Percentiles rank a stretch among this genome's conserved stretches.
phyloP scores from a whole-genome alignment of 495 filamentous ascomycete genomes.

The Venustampulla echinocandica region DNA sequence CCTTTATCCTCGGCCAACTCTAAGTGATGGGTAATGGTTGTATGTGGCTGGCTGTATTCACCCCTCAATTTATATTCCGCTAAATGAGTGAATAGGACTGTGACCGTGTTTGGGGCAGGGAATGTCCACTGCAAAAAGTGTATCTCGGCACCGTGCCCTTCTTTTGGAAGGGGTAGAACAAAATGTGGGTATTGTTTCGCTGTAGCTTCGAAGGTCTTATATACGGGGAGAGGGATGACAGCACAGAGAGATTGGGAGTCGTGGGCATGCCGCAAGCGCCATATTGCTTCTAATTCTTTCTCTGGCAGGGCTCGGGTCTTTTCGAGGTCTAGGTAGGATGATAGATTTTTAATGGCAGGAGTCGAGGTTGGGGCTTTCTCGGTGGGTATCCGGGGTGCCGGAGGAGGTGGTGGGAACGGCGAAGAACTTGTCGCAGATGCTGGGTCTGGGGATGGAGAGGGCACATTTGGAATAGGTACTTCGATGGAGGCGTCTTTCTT shows the following conservation, averaged over 20 bases:
- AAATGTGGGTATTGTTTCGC: conserved; percentile 77
- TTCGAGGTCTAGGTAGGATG: conserved; percentile 70
- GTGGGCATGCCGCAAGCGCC: conserved; percentile 78
- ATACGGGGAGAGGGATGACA: conserved; percentile 63
- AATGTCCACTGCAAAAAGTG: conserved; percentile 77
- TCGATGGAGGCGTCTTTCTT: conserved; percentile 29
- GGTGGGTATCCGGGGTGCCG: conserved; percentile 25
- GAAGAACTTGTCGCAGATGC: conserved; percentile 6
- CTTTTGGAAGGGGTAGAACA: conserved; percentile 79
- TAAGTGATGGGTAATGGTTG: conserved; percentile 81
- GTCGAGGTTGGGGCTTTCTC: conserved; percentile 29
- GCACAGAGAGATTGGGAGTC: conserved; percentile 70
- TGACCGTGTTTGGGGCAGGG: conserved; percentile 54
- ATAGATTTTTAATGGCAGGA: conserved; percentile 68
- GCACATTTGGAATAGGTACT: conserved; percentile 20
- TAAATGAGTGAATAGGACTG: conserved; percentile 85
- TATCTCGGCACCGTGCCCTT: conserved; percentile 63
- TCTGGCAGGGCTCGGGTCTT: conserved; percentile 63
- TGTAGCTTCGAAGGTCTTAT: conserved; percentile 52
- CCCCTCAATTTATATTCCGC: conserved; percentile 88
- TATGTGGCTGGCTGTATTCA: conserved; percentile 82
- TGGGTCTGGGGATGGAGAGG: conserved; percentile 28
- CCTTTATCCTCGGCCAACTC: conserved; percentile 66
- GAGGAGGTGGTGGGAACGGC: conserved; percentile 28
- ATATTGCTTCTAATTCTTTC: conserved; percentile 80